These are phyloP conservation scores for Aspergillus novofumigatus DNA, from an alignment of 2,329 filamentous ascomycete species.

Conservation along the genomic window DNA sequence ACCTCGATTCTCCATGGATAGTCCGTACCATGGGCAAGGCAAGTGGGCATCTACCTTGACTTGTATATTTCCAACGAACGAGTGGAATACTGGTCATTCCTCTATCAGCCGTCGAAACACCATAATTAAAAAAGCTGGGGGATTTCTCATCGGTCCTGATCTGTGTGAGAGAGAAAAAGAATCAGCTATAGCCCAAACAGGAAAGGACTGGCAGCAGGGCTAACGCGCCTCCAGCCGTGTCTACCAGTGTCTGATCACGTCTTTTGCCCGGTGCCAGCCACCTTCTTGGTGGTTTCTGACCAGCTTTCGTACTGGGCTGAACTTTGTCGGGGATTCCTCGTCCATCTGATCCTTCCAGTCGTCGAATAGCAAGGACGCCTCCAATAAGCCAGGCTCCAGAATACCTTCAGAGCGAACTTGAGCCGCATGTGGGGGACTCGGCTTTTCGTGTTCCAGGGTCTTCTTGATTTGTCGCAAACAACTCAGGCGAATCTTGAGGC, in stretches of 20 bases:
- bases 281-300: not conserved
- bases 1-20: no score
- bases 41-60: not conserved
- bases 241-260: not conserved
- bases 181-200: not conserved
- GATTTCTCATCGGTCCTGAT: not conserved
- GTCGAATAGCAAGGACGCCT: not conserved
- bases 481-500: not conserved
- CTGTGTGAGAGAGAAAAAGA: not conserved
- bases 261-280: not conserved
- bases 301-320: not conserved
- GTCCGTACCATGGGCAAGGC: not conserved
- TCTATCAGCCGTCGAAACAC: not conserved
- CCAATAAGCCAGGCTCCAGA: not conserved
- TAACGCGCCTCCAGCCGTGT: not conserved
- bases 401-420: not conserved
- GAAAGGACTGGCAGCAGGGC: not conserved
- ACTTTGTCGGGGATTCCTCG: not conserved
- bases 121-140: not conserved
- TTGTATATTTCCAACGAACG: not conserved
- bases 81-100: not conserved
- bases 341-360: not conserved
- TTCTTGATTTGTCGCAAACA: not conserved
- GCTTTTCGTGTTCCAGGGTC: not conserved
- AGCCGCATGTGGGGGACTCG: not conserved